A percentile compares a stretch with the other conserved stretches of the same genome.
phyloP scores from a whole-genome alignment of 139 green algal genomes.

The Tetratostichococcus sp. region DNA sequence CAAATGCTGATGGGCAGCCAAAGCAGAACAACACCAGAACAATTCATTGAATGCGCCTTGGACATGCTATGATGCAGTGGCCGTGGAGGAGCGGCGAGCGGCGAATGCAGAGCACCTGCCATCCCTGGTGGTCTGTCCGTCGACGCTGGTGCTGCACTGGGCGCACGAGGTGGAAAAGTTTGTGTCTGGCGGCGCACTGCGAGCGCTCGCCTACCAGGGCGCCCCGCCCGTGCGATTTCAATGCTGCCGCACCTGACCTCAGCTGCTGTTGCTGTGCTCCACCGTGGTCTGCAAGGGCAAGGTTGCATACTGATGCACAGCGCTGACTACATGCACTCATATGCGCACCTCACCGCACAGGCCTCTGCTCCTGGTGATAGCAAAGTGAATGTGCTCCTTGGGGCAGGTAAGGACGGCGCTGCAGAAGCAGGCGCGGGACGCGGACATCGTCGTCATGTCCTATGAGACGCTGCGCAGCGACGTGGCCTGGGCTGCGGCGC shows the following conservation, averaged over 20 bases:
- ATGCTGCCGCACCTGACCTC: too few relatives aligned
- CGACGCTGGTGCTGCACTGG: conserved; percentile 94
- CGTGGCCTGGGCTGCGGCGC: conserved; percentile 55
- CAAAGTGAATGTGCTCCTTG: too few relatives aligned
- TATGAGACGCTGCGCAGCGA: conserved; percentile 47
- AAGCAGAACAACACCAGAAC: too few relatives aligned
- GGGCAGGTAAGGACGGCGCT: conserved; percentile 19
- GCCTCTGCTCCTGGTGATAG: too few relatives aligned
- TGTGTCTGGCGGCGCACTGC: conserved; percentile 48
- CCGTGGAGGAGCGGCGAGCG: conserved; percentile 8
- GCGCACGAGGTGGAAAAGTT: conserved; percentile 79
- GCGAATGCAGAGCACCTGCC: conserved; percentile 29
- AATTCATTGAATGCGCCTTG: too few relatives aligned
- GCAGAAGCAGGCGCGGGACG: conserved; percentile 3
- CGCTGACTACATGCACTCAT: too few relatives aligned
- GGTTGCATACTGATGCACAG: too few relatives aligned
- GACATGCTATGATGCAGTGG: too few relatives aligned
- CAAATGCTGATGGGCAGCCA: too few relatives aligned
- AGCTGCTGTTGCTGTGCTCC: too few relatives aligned
- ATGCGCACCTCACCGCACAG: too few relatives aligned
- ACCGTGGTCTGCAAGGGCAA: too few relatives aligned
- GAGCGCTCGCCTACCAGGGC: conserved; percentile 65
- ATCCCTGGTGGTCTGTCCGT: conserved; percentile 87
- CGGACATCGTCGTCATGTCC: conserved; percentile 8
- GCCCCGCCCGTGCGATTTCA: conserved; percentile 32